Base-by-base conservation (phyloP, 2,329 filamentous ascomycete species). In the Pleomassaria siparia region DNA sequence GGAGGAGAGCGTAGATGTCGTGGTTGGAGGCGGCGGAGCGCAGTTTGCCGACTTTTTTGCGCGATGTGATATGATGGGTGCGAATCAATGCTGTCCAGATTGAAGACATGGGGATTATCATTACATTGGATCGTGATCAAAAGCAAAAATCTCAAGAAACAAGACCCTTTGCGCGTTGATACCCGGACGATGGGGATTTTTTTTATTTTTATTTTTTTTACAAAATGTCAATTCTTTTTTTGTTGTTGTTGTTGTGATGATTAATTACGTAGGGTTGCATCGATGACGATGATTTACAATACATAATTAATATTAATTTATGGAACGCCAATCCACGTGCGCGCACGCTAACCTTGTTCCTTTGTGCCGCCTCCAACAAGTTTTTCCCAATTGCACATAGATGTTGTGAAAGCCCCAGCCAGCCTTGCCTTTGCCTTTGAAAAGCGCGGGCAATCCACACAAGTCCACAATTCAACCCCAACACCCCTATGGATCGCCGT, bases 11-110 rank as follows among this genome's bases (percentile, higher is more conserved):
- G 54, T 81, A 85, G 42, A 85, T 80, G 46, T 83, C 73, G 55
- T 81, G 74, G 39, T 80, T 75, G 25, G 80, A 76, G 6, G 85
- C 83, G 2, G 84, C 83, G 66, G 87, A 86, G 42, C 77, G 81
- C 18, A 91, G 76, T 46, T 76, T 76, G 21, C 76, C 72, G 36
- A 86, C 78, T 63, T 91, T 91, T 65, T 89, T 90, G 54, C 87
- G 84, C 0, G 86, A 90, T 3, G 87, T 91, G 62, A 91, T 90
- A 67, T 91, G 88, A 58, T 91, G 88, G 0, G 88, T 91, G 43
- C 86, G 81, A 50, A 91, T 88, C 37, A 91, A 74, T 24, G 86
- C 81, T 63, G 82, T 80, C 62, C 72, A 79, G 16, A 67, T 26
- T 36, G 44, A 4, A 32, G 40, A 22, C 52, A 55, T 50, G 36